Evolutionary conservation across 805 yeast genomes (phyloP), one percentile per base, ranked within the genome.

Genomic region (Yarrowia divulgata): DNA sequence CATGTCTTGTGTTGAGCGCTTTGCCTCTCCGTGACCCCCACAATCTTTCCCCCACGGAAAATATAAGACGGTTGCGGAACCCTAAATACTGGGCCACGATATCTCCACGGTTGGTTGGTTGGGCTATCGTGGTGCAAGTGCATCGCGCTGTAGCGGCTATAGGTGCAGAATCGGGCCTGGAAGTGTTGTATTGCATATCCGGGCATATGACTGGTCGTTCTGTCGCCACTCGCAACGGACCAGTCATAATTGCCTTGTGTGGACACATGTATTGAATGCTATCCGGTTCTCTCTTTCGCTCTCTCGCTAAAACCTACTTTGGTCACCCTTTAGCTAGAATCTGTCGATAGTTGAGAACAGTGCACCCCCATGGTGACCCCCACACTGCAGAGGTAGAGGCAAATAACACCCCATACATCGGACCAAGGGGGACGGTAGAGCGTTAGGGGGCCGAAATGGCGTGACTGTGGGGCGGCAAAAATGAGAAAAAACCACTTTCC

Each of bases 31-130:
- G 32, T 49, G 54, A 49, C 54, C 54, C 54, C 54, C 54, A 49
- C 54, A 9, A 10, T 2, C 16, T 18, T 23, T 23, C 52, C 54
- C 54, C 54, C 54, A 29, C 54, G 49, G 49, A 45, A 45, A 45
- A 45, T 42, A 45, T 42, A 45, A 45, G 49, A 45, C 49, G 49
- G 49, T 45, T 45, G 18, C 35, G 16, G 16, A 49, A 49, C 54
- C 54, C 37, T 49, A 49, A 49, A 19, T 10, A 3, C 23, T 45
- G 23, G 49, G 16, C 29, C 49, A 18, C 29, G 29, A 23, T 23
- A 23, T 23, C 29, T 23, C 29, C 29, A 23, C 29, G 29, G 29
- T 23, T 23, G 29, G 29, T 2, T 23, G 29, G 29, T 23, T 23
- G 29, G 29, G 29, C 29, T 23, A 23, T 23, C 29, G 29, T 23